phyloP scores from a whole-genome alignment of 1,139 yeast genomes.

The Debaryomyces nepalensis region DNA sequence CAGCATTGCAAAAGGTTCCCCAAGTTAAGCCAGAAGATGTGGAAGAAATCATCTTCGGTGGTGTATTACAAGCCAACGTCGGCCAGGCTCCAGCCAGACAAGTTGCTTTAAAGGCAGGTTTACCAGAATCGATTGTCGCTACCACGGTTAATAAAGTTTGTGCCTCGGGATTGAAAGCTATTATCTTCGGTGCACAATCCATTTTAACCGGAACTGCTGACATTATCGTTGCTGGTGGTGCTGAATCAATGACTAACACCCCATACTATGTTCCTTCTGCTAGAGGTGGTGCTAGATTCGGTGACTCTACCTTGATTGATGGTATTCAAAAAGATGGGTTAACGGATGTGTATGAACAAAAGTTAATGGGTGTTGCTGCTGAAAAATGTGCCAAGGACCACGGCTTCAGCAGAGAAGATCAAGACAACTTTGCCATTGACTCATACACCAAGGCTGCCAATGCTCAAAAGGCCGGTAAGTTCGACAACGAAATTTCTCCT shows the following conservation, averaged over 20 bases:
- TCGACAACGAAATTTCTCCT: constrained; percentile 76
- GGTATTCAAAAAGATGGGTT: constrained; percentile 88
- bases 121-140: constrained; percentile 72
- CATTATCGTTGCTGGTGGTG: constrained; percentile 90
- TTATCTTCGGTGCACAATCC: constrained; percentile 82
- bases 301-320: constrained; percentile 73
- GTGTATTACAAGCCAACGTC: constrained; percentile 83
- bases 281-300: constrained; percentile 83
- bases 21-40: constrained; percentile 71
- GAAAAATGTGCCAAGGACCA: constrained; percentile 85
- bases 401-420: constrained; percentile 61
- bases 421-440: constrained; percentile 65
- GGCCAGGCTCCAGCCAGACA: constrained; percentile 97
- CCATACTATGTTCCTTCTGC: constrained; percentile 87
- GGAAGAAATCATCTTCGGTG: constrained; percentile 88
- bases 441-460: constrained; percentile 74
- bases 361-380: constrained; percentile 91
- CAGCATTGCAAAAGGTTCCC: constrained; percentile 81
- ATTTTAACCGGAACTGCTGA: constrained; percentile 85
- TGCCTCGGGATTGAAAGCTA: constrained; percentile 89
- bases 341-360: constrained; percentile 79
- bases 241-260: constrained; percentile 91
- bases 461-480: constrained; percentile 79
- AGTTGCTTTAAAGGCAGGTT: constrained; percentile 85
- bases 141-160: constrained; percentile 92